Percentiles rank a stretch among this genome's conserved stretches.
Conservation (phyloP, 2,329 filamentous ascomycete species). For the Cercospora sp. region DNA sequence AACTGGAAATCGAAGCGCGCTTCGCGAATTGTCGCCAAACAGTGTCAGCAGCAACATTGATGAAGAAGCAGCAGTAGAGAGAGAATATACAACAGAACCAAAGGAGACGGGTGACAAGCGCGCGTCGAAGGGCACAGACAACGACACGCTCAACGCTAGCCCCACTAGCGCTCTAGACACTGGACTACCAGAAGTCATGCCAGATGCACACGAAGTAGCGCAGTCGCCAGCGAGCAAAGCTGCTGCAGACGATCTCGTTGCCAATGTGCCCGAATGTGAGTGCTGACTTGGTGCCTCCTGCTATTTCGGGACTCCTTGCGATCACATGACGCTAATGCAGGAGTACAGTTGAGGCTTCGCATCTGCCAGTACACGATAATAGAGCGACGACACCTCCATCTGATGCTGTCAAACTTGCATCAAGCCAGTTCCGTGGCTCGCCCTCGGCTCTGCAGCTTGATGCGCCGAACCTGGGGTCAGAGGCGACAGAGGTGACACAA, state of each 20-base stretch:
- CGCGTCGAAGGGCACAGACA: constrained; percentile 36
- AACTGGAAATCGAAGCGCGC: constrained; percentile 38
- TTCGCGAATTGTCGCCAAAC: constrained; percentile 47
- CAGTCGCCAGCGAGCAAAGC: constrained; percentile 25
- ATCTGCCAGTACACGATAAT: constrained; percentile 25
- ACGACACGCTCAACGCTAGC: constrained; percentile 18
- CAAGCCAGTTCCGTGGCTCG: constrained; percentile 14
- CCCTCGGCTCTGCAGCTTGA: constrained; percentile 9
- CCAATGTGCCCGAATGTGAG: constrained; percentile 24
- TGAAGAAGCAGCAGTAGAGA: constrained; percentile 20
- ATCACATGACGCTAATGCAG: constrained; percentile 33
- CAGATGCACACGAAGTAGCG: constrained; percentile 26
- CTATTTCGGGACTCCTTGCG: constrained; percentile 19
- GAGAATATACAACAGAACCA: constrained; percentile 37
- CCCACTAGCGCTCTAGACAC: constrained; percentile 13
- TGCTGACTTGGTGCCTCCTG: constrained; percentile 5
- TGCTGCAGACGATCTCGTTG: constrained; percentile 26
- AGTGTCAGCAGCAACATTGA: constrained; percentile 31
- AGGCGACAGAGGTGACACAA: not conserved
- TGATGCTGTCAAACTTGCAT: constrained; percentile 18
- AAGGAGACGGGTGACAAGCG: constrained; percentile 39
- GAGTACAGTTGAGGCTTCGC: constrained; percentile 29
- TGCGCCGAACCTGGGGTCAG: not conserved
- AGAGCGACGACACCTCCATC: constrained; percentile 24
- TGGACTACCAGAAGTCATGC: constrained; percentile 18